Conservation (phyloP, 495 filamentous ascomycete species). For the Bacidia gigantensis region DNA sequence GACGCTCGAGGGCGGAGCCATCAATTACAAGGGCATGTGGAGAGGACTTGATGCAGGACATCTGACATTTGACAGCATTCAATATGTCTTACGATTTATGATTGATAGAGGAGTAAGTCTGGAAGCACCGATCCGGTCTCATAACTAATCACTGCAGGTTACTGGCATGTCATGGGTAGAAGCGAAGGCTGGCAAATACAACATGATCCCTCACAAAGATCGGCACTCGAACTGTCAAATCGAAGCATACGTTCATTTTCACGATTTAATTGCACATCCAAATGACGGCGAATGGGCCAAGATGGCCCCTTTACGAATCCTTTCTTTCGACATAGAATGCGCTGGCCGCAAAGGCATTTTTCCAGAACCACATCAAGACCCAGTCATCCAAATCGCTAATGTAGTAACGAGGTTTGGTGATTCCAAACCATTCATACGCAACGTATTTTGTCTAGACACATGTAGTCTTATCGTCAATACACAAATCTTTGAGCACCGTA, state of each 20-base stretch:
- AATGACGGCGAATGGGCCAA: constrained; percentile 95
- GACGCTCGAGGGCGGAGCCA: constrained; percentile 55
- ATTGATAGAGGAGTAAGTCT: constrained; percentile 66
- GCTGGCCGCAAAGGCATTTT: constrained; percentile 96
- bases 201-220: constrained; percentile 41
- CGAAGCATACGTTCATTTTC: constrained; percentile 71
- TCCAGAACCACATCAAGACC: constrained; percentile 78
- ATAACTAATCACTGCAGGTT: constrained; percentile 35
- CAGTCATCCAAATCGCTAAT: constrained; percentile 97
- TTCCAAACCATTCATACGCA: constrained; percentile 85
- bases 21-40: constrained; percentile 90
- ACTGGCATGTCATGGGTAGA: constrained; percentile 97
- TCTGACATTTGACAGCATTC: constrained; percentile 85
- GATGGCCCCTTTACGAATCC: constrained; percentile 84
- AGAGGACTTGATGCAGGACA: constrained; percentile 50
- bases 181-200: constrained; percentile 59
- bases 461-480: constrained; percentile 91
- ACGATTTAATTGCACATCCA: constrained; percentile 71
- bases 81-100: constrained; percentile 94
- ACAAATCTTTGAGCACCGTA: constrained; percentile 68
- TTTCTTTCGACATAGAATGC: constrained; percentile 98
- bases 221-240: constrained; percentile 88
- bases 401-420: constrained; percentile 95
- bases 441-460: constrained; percentile 86
- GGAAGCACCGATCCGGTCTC: background rate